These are phyloP conservation scores for Pythium utonaiense DNA, from an alignment of 352 stramenopile species.

Conservation along the genomic window DNA sequence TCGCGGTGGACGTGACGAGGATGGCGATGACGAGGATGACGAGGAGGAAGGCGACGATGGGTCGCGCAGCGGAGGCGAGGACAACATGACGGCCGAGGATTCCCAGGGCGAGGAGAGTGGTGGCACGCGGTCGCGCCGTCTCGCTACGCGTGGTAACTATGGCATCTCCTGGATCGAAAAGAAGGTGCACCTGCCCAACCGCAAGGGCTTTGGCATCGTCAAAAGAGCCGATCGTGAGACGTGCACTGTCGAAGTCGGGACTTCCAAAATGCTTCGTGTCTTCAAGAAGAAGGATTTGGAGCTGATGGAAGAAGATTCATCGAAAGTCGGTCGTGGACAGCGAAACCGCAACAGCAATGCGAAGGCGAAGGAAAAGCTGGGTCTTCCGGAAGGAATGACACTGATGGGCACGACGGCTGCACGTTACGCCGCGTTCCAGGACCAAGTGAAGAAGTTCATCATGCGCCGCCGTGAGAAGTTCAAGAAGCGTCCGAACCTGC, in stretches of 20 bases:
- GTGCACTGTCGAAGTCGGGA: slow-evolving; percentile 76
- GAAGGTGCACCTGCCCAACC: slow-evolving; percentile 76
- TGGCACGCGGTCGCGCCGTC: slow-evolving; percentile 59
- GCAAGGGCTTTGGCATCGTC: slow-evolving; percentile 72
- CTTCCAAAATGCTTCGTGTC: slow-evolving; percentile 68
- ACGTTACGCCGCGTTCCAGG: slow-evolving; percentile 80
- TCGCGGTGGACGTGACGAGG: slow-evolving; percentile 39
- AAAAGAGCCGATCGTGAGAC: slow-evolving; percentile 84
- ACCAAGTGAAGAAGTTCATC: slow-evolving; percentile 81
- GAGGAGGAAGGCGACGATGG: slow-evolving; percentile 55
- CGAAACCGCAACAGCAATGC: slow-evolving; percentile 59
- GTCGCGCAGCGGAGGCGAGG: slow-evolving; percentile 40
- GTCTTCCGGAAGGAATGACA: slow-evolving; percentile 62
- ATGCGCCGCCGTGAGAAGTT: slow-evolving; percentile 79
- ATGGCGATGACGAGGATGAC: slow-evolving; percentile 45
- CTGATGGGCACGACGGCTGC: slow-evolving; percentile 81
- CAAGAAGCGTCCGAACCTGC: slow-evolving; percentile 83
- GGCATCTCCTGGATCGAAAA: slow-evolving; percentile 86
- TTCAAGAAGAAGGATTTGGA: slow-evolving; percentile 89
- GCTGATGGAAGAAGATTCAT: slow-evolving; percentile 55
- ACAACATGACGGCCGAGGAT: slow-evolving; percentile 60
- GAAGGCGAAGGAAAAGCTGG: slow-evolving; percentile 72
- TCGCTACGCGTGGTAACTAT: slow-evolving; percentile 79
- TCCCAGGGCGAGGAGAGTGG: slow-evolving; percentile 75
- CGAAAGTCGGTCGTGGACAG: slow-evolving; percentile 49